Base-by-base conservation (phyloP, 768 basidiomycete genomes). In the Suillus hirtellus region DNA sequence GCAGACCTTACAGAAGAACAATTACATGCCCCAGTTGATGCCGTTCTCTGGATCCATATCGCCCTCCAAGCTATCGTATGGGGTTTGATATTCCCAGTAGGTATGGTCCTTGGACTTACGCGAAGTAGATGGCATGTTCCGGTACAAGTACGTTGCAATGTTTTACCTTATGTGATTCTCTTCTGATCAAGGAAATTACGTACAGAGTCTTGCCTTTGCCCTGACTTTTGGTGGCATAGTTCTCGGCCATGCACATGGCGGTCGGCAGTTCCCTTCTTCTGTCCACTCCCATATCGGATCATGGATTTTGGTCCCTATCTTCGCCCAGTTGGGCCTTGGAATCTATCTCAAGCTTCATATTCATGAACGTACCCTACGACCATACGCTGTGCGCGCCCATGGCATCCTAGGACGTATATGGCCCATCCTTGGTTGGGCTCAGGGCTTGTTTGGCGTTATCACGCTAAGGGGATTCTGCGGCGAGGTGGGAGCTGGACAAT, bases 311-410 rank as follows among this genome's bases (percentile, higher is more conserved):
- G 56, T 86, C 43, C 87, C 92, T 17, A 85, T 95, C 44, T 67
- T 82, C 15, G 67, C 79, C 1, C 95, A 97, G 76, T 78, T 91
- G 12, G 68, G 73, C 27, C 78, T 94, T 55, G 96, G 96, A 4
- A 84, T 93, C 50, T 98, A 96, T 76, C 88, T 98, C 68, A 97
- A 96, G 76, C 78, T 96, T 8, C 96, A 97, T 73, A 88, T 97
- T 34, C 83, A 95, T 65, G 93, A 96, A 75, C 81, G 81, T 64
- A 85, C 87, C 1, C 65, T 89, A 11, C 82, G 95, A 46, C 90
- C 89, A 1, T 90, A 82, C 70, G 87, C 88, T 0, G 90, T 93
- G 4, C 73, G 77, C 4, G 77, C 78, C 1, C 95, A 96, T 67
- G 89, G 92, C 0, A 68, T 92, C n/a, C 76, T 97, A 17, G 95